phyloP scores from a whole-genome alignment of 177 flowering plant genomes.

The Vitis hybrid region DNA sequence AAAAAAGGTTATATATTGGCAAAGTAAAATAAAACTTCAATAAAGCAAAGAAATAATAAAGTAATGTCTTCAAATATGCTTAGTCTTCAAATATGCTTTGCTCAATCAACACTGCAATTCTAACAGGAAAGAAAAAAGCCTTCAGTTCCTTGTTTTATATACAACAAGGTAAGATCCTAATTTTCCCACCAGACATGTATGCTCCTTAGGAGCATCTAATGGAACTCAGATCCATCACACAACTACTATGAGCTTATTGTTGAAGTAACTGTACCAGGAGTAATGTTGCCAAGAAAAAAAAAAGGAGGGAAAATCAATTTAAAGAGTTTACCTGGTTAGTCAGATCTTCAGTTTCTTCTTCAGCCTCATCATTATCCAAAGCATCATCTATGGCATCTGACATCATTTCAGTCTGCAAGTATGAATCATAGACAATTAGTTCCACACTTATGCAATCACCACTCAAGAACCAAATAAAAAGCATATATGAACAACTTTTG shows the following conservation, averaged over 20 bases:
- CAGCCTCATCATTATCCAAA: slow-evolving; percentile 87
- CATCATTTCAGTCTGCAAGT: slow-evolving; percentile 85
- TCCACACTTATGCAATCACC: slow-evolving; percentile 1
- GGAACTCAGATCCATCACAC: not conserved
- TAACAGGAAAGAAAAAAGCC: not conserved
- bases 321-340: slow-evolving; percentile 63
- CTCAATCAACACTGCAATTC: not conserved
- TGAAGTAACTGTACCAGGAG: not conserved
- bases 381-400: slow-evolving; percentile 92
- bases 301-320: not conserved
- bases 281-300: not conserved
- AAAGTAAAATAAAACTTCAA: not conserved
- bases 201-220: not conserved
- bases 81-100: not conserved
- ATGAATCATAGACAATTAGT: slow-evolving; percentile 4
- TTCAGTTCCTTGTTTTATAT: slow-evolving; percentile 4
- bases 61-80: not conserved
- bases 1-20: not conserved
- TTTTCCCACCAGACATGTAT: not conserved
- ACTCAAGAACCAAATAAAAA: not conserved
- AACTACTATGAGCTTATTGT: not conserved
- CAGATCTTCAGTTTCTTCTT: slow-evolving; percentile 93
- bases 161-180: not conserved
- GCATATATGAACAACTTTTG: not conserved
- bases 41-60: not conserved